A percentile compares a stretch with the other conserved stretches of the same genome.
Evolutionary conservation across 1,284 basidiomycete species (phyloP).

Genomic region (Pyrrhoderma noxium): DNA sequence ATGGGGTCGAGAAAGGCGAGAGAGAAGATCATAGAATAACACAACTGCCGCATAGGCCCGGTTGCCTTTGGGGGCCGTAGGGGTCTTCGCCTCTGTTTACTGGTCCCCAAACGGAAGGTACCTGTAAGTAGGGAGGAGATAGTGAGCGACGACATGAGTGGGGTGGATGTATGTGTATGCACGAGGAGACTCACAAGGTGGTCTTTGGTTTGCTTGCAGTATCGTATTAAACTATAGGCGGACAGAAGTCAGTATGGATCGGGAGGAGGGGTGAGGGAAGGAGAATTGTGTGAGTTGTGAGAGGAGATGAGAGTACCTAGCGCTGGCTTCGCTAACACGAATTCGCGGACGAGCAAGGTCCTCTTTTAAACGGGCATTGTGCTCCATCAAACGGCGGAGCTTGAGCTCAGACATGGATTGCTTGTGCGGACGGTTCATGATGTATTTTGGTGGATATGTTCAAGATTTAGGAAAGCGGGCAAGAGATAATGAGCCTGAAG

Average conservation of each 20-base stretch:
- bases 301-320: slow-evolving; percentile 38
- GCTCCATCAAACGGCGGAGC: slow-evolving; percentile 71
- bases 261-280: background rate
- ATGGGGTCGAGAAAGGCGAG: no score
- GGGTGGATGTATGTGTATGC: background rate
- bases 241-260: no score
- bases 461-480: background rate
- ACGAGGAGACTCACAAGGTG: slow-evolving; percentile 46
- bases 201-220: slow-evolving; percentile 68
- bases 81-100: slow-evolving; percentile 80
- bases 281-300: background rate
- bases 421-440: slow-evolving; percentile 43
- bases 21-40: slow-evolving; percentile 9
- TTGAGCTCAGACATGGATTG: slow-evolving; percentile 80
- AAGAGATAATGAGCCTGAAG: background rate
- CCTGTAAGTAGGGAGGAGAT: slow-evolving; percentile 33
- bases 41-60: slow-evolving; percentile 15
- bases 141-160: slow-evolving; percentile 1
- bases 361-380: slow-evolving; percentile 70
- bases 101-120: slow-evolving; percentile 88
- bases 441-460: background rate
- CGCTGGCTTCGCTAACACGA: slow-evolving; percentile 69
- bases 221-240: slow-evolving; percentile 57
- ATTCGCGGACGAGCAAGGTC: slow-evolving; percentile 70
- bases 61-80: slow-evolving; percentile 42